phyloP scores from a whole-genome alignment of 2,329 filamentous ascomycete genomes.

The Raffaelea albimanens region DNA sequence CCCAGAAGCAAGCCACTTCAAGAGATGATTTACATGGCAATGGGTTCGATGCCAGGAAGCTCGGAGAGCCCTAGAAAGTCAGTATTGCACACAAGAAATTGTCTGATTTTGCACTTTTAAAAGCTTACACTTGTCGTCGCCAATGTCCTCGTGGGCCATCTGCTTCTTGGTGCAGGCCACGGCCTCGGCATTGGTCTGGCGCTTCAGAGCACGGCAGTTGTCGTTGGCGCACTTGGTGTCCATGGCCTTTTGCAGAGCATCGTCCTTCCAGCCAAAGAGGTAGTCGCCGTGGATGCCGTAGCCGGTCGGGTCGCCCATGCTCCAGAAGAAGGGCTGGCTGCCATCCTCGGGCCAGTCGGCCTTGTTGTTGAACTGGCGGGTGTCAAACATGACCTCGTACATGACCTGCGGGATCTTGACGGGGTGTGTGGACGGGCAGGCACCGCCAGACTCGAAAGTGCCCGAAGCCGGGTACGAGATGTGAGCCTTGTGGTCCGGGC shows the following conservation, averaged over 20 bases:
- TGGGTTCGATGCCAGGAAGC: conserved; percentile 8
- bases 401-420: conserved; percentile 16
- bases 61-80: conserved; percentile 5
- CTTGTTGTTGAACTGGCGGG: conserved; percentile 22
- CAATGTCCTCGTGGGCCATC: conserved; percentile 14
- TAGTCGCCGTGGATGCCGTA: conserved; percentile 17
- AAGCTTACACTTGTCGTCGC: conserved; percentile 11
- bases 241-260: conserved; percentile 14
- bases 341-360: conserved; percentile 25
- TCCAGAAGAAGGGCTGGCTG: conserved; percentile 20
- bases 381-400: conserved; percentile 16
- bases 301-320: conserved; percentile 14
- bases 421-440: conserved; percentile 13
- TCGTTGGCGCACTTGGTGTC: conserved; percentile 15
- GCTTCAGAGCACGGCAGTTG: conserved; percentile 13
- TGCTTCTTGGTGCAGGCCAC: conserved; percentile 14
- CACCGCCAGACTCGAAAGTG: conserved; percentile 14
- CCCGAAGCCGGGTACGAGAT: conserved; percentile 11
- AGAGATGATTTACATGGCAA: conserved; percentile 1
- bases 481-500: conserved; percentile 28
- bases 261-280: conserved; percentile 16
- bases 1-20: background rate
- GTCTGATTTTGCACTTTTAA: background rate
- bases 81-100: background rate
- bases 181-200: conserved; percentile 14